Evolutionary conservation across 1,284 basidiomycete genomes (phyloP), one percentile per base, ranked within the genome.

Genomic region (Marasmius oreades): DNA sequence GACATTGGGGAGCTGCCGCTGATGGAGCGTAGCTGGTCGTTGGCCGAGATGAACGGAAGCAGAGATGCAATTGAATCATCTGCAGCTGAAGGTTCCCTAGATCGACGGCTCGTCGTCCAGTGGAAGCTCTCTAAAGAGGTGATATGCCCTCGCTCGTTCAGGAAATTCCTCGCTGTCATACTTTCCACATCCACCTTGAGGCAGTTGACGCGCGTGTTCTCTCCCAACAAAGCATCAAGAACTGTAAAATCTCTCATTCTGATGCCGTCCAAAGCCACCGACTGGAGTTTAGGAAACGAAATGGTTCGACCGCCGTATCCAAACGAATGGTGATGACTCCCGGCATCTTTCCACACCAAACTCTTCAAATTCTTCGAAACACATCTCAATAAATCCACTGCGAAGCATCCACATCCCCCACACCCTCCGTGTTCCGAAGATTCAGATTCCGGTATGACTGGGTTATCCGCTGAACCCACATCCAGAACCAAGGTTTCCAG

Each of bases 11-110:
- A 46, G 1, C 55, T 56, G 42, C 65, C 54, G n/a, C 66, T 61
- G 12, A 72, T 34, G 3, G 62, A 58, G 20, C 55, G 57, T 42
- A 72, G 47, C 18, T 72, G 69, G 16, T 55, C n/a, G 50, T 72
- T 72, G 16, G 48, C 51, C 8, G 51, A 39, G 8, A 70, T 45
- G 55, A 72, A 68, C 5, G 51, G 8, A 0, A 66, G 33, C 16
- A 69, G n/a, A 2, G 39, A 42, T 16, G 39, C 2, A n/a, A 16
- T 42, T 16, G 39, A 43, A 6, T 66, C 62, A 10, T 61, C 59
- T 23, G 62, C 58, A 2, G 53, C 14, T 7, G 34, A 18, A 12
- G 61, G 46, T 2, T 16, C 11, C 2, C 7, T 42, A 7, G 39
- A 42, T 2, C 39, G 39, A 18, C 26, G 53, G 54, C 47, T 60